These are phyloP conservation scores for Diaporthe aspalathi DNA, from an alignment of 2,329 filamentous ascomycete genomes.

Conservation along the genomic window DNA sequence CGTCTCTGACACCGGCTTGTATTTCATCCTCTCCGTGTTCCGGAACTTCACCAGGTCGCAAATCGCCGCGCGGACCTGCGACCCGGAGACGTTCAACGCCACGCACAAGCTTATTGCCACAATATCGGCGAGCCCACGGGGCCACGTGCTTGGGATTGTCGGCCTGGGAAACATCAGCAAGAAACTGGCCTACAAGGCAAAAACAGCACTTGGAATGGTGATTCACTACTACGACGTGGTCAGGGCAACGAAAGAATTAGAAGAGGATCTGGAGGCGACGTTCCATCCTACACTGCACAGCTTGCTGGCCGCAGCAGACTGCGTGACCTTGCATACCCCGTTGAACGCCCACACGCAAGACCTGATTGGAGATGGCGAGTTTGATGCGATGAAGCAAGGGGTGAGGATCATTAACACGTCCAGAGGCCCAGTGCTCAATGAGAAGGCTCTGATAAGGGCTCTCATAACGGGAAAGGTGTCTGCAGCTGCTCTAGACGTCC, in stretches of 20 bases:
- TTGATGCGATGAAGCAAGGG: constrained; percentile 60
- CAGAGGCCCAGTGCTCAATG: constrained; percentile 63
- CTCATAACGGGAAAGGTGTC: constrained; percentile 58
- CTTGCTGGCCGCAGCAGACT: constrained; percentile 48
- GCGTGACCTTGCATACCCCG: constrained; percentile 50
- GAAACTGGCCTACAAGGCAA: constrained; percentile 58
- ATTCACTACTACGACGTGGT: constrained; percentile 63
- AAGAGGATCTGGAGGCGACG: constrained; percentile 45
- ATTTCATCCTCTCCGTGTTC: constrained; percentile 59
- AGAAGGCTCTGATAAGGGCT: constrained; percentile 59
- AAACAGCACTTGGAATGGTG: constrained; percentile 62
- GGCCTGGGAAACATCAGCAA: constrained; percentile 62
- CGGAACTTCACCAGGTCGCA: constrained; percentile 62
- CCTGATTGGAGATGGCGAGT: constrained; percentile 47
- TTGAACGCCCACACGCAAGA: constrained; percentile 45
- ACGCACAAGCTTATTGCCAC: constrained; percentile 57
- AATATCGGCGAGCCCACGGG: constrained; percentile 61
- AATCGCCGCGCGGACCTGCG: constrained; percentile 57
- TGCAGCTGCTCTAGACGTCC: constrained; percentile 64
- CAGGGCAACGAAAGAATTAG: constrained; percentile 44
- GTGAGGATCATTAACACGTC: constrained; percentile 64
- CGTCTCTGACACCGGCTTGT: constrained; percentile 56
- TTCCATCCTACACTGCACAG: constrained; percentile 46
- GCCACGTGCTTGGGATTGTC: constrained; percentile 62
- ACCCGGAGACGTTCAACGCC: constrained; percentile 52